Evolutionary conservation across 106 monocot genomes (phyloP).

Genomic region (Allium fistulosum): DNA sequence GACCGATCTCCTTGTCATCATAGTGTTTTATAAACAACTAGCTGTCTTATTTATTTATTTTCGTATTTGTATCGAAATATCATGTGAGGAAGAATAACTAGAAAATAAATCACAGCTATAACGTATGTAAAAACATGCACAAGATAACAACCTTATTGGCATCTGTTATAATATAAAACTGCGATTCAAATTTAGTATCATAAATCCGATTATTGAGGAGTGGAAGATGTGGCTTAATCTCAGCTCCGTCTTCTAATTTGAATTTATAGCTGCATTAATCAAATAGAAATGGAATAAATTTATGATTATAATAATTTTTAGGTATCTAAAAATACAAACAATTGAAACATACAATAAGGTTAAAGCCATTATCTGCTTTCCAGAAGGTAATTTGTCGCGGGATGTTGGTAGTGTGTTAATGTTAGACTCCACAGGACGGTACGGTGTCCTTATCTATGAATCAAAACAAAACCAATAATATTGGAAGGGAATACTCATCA

Average conservation of each 20-base stretch:
- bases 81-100: too few relatives aligned
- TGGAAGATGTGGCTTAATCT: constrained; percentile 74
- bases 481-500: not conserved
- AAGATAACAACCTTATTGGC: constrained; percentile 58
- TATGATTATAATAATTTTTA: constrained; percentile 2
- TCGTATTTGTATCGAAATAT: too few relatives aligned
- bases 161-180: constrained; percentile 85
- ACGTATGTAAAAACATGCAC: not conserved
- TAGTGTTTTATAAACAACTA: too few relatives aligned
- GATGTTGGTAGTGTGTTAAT: constrained; percentile 44
- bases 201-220: constrained; percentile 83
- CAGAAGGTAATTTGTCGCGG: constrained; percentile 84
- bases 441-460: constrained; percentile 71
- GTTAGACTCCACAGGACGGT: constrained; percentile 62
- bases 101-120: too few relatives aligned
- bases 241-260: constrained; percentile 86
- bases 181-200: constrained; percentile 90
- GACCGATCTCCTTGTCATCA: too few relatives aligned
- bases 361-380: constrained; percentile 75
- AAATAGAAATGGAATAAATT: not conserved
- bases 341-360: constrained; percentile 47
- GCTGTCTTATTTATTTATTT: too few relatives aligned
- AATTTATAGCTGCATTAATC: constrained; percentile 67
- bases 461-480: too few relatives aligned
- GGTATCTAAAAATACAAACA: not conserved